Percentiles rank a stretch among this genome's conserved stretches.
Evolutionary conservation across 495 filamentous ascomycete species (phyloP).

Genomic region (Apiosordaria backusii): DNA sequence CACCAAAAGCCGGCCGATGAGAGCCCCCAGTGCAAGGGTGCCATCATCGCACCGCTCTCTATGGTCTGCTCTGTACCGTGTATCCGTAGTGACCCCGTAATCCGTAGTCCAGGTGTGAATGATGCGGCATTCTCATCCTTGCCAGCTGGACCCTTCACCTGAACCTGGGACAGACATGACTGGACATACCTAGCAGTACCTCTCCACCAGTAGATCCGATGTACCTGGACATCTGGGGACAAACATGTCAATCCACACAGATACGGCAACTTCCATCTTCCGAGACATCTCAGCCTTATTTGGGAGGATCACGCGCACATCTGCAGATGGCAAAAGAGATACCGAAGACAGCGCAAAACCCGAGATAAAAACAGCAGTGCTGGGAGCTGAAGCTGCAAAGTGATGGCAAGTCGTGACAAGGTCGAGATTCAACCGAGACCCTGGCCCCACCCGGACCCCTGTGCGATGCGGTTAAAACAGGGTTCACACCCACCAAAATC

Average conservation of each 20-base stretch:
- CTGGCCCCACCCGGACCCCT: constrained; percentile 10
- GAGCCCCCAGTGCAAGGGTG: background rate
- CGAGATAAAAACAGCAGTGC: too few relatives aligned
- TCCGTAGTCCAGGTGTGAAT: background rate
- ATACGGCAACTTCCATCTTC: background rate
- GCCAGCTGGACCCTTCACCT: background rate
- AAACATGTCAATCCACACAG: too few relatives aligned
- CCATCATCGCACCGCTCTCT: background rate
- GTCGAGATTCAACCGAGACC: constrained; percentile 11
- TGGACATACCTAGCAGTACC: background rate
- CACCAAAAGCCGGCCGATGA: background rate
- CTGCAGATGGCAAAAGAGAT: background rate
- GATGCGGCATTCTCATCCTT: background rate
- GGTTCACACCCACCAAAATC: constrained; percentile 28
- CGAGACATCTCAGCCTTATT: background rate
- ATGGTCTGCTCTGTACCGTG: too few relatives aligned
- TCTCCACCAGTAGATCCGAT: background rate
- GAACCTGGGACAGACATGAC: background rate
- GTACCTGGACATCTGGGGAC: background rate
- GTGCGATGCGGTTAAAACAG: constrained; percentile 20
- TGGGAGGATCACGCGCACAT: background rate
- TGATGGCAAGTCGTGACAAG: background rate
- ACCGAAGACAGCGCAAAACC: background rate
- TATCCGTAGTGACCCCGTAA: too few relatives aligned
- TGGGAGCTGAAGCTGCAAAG: background rate